Evolutionary conservation across 164 flowering plant genomes (phyloP), one percentile per base, ranked within the genome.

Genomic region (Protea cynaroides): DNA sequence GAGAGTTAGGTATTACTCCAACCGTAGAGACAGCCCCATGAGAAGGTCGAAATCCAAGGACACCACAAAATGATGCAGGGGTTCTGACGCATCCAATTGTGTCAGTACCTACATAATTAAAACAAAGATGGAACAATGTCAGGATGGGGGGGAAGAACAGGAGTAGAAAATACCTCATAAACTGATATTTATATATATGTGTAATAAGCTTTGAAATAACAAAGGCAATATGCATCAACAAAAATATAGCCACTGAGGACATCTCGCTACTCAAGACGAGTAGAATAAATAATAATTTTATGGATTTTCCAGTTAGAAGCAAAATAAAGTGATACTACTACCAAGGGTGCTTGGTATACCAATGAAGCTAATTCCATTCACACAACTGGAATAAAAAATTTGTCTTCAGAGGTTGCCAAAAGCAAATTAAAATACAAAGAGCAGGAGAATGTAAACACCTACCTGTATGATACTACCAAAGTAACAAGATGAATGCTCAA

Each of bases 41-140:
- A 46, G 99, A 91, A 47, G 97, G 90, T 34, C 97, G 82, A 61
- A 80, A 94, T 51, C 97, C 96, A 64, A 91, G 74, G 56, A 94
- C 71, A 55, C 97, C 97, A 86, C 99, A 94, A 72, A 82, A 86
- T 51, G 99, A 74, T 57, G 96, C 96, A 40, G 99, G 96, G 51
- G 76, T 72, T 86, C 97, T 85, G 56, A 88, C 79, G 65, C 88
- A 71, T 2, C 96, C 99, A 79, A 72, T 56, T 2, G 96, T 84
- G 76, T 94, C 99, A 59, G 89, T 86, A 69, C 99, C 99, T 94
- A 60, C 55, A 80, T 56, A 37, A 63, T 8, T 40, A 10, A 8
- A 12, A 15, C n/a, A 56, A 3, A 25, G 23, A 14, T 6, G 15
- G 14, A 15, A 15, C 1, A 49, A 0, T 49, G 46, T 49, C 12